Base-by-base conservation (phyloP, 2,329 filamentous ascomycete species). In the Sporothrix inflata region DNA sequence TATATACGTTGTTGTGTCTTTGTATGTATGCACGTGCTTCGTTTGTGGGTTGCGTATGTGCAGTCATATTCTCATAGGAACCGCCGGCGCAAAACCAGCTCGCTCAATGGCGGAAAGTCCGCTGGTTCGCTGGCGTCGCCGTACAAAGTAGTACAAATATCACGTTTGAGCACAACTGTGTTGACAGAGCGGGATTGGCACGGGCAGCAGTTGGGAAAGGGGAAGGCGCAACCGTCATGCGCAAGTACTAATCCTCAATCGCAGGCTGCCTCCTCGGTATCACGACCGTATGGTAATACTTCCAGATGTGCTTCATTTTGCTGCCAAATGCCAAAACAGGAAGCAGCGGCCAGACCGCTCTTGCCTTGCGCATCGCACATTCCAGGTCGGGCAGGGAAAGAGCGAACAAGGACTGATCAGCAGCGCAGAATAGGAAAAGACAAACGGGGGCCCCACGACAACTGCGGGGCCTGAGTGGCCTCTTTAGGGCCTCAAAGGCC, bases 261-360 rank as follows among this genome's bases (percentile, higher is more conserved):
- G 30, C 30, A 61, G 38, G 60, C n/a, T 42, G 60, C 60, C n/a
- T 49, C 61, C 61, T 66, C 6, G 21, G 34, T 49, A 66, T 66
- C 61, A 45, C 61, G 61, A 27, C 38, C 4, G 53, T 57, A 16
- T 8, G 55, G 55, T n/a, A 63, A 38, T 63, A 42, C 60, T 63
- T 45, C 60, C 60, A 45, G n/a, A 9, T 30, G 55, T 30, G 27
- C 27, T 38, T 38, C 16, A 38, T 60, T 30, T 57, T n/a, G 21
- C 14, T 47, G 14, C n/a, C 21, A 57, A 19, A n/a, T 40, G 34
- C 55, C 19, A 19, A 19, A 60, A 30, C 27, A 38, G 38, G 60
- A 61, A 45, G 60, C 60, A 24, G 38, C 38, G 49, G 3, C 66
- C 49, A 69, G 66, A 69, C 27, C 45, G 38, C n/a, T 63, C n/a